phyloP scores from a whole-genome alignment of 2,329 filamentous ascomycete species.

The Beauveria scarabaeidicola region DNA sequence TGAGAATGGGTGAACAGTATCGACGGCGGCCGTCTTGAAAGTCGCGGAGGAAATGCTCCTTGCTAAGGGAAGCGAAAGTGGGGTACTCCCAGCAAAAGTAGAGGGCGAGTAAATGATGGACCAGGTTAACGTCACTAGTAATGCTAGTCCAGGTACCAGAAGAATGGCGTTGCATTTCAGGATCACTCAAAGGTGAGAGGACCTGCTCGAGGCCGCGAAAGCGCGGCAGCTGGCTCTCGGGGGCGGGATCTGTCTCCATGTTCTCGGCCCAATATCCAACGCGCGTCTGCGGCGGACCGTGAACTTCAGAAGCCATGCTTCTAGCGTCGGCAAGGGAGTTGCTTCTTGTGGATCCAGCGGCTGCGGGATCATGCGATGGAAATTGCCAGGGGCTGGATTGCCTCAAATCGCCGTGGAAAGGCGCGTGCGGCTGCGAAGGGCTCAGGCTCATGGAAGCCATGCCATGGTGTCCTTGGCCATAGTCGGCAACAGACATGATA shows the following conservation, averaged over 20 bases:
- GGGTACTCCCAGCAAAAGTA: slow-evolving; percentile 74
- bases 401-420: slow-evolving; percentile 30
- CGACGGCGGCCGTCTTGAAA: slow-evolving; percentile 51
- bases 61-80: slow-evolving; percentile 63
- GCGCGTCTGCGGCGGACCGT: slow-evolving; percentile 33
- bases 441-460: slow-evolving; percentile 22
- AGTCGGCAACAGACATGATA: slow-evolving; percentile 7
- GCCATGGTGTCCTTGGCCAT: slow-evolving; percentile 20
- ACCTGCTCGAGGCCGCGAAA: slow-evolving; percentile 39
- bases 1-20: slow-evolving; percentile 59
- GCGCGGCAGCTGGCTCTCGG: slow-evolving; percentile 22
- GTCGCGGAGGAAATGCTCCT: slow-evolving; percentile 61
- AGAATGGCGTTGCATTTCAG: slow-evolving; percentile 32
- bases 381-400: slow-evolving; percentile 42
- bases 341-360: slow-evolving; percentile 32
- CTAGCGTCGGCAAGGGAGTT: slow-evolving; percentile 38
- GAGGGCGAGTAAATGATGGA: slow-evolving; percentile 54
- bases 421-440: slow-evolving; percentile 20
- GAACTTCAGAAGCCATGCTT: slow-evolving; percentile 35
- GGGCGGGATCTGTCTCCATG: slow-evolving; percentile 26
- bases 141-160: slow-evolving; percentile 51
- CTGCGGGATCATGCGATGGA: slow-evolving; percentile 36
- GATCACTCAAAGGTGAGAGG: slow-evolving; percentile 35
- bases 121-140: slow-evolving; percentile 47
- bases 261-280: slow-evolving; percentile 44